Base-by-base conservation (phyloP, 163 green algal genomes). In the Picocystis sp. region DNA sequence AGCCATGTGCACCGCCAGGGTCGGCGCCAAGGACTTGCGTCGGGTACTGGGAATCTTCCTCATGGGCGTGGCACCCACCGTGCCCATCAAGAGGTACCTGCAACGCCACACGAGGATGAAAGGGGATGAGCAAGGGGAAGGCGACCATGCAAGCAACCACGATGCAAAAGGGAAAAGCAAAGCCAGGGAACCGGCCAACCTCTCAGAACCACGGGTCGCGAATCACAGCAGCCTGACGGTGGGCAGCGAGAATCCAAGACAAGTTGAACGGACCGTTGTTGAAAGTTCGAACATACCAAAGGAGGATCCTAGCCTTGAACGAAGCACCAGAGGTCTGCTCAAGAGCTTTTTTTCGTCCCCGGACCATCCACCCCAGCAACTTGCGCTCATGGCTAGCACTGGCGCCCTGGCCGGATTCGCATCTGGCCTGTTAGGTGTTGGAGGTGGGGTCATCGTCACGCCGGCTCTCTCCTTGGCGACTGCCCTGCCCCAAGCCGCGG, bases 391-490 rank as follows among this genome's bases (percentile, higher is more conserved):
- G 11, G 59, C 58, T 3, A 65, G 57, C 11, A 84, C 61, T 13
- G 76, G 76, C 2, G 46, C 54, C 0, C 25, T 76, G 34, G 68
- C 77, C 3, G 80, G 80, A 8, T 67, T 86, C 21, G 77, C 79
- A 11, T 75, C 57, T 22, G 80, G 80, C 2, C 57, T 88, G 29
- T 67, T 88, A 10, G 80, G 80, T 50, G 82, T 89, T 14, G 63
- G 67, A 38, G 79, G 79, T 22, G 78, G 77, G 22, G 74, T 72
- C n/a, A 61, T 86, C 14, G 79, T 89, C 0, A 89, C 79, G 1
- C 79, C 79, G 0, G 41, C 81, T 47, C 73, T 89, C 12, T 78
- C 79, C 1, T 47, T 86, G 0, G 56, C 53, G 2, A 77, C 57
- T 50, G 22, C 29, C 0, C 3, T 66, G 51, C 43, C 53, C 2